phyloP scores from a whole-genome alignment of 192 early-diverging fungal genomes.

The Coemansia sp. region DNA sequence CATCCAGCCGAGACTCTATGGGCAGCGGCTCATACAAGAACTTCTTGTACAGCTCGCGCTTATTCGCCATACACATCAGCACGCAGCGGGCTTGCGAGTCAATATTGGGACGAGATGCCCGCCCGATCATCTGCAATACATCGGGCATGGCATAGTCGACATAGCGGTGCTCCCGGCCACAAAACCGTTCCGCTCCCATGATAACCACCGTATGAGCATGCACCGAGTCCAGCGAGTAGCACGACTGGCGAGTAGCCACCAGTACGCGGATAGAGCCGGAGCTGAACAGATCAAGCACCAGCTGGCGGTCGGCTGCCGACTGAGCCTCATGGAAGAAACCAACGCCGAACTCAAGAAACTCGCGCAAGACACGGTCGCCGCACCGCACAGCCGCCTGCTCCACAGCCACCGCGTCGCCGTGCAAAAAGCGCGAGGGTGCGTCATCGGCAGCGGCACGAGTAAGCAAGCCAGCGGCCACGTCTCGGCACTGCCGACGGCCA shows the following conservation, averaged over 20 bases:
- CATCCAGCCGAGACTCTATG: constrained; percentile 92
- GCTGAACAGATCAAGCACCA: constrained; percentile 75
- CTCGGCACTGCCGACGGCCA: constrained; percentile 78
- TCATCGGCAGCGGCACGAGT: constrained; percentile 80
- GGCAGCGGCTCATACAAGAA: constrained; percentile 96
- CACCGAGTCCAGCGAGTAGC: constrained; percentile 82
- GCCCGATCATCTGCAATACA: constrained; percentile 98
- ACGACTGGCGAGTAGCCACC: constrained; percentile 85
- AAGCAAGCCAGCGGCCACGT: constrained; percentile 84
- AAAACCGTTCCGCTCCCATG: constrained; percentile 95
- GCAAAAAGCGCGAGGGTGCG: constrained; percentile 69
- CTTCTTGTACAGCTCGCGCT: constrained; percentile 98
- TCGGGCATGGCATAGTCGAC: constrained; percentile 93
- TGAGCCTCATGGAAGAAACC: constrained; percentile 93
- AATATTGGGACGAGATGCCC: constrained; percentile 55
- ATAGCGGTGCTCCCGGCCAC: constrained; percentile 94
- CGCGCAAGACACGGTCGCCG: constrained; percentile 69
- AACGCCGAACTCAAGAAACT: constrained; percentile 75
- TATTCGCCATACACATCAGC: constrained; percentile 90
- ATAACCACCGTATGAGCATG: constrained; percentile 79
- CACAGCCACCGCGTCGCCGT: constrained; percentile 59
- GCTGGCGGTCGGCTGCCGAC: constrained; percentile 64
- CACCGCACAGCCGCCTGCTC: constrained; percentile 61
- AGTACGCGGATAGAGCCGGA: constrained; percentile 81
- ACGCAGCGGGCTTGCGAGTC: constrained; percentile 58